Percentiles rank a stretch among this genome's conserved stretches.
Evolutionary conservation across 164 flowering plant genomes (phyloP).

Genomic region (Cinnamomum micranthum): DNA sequence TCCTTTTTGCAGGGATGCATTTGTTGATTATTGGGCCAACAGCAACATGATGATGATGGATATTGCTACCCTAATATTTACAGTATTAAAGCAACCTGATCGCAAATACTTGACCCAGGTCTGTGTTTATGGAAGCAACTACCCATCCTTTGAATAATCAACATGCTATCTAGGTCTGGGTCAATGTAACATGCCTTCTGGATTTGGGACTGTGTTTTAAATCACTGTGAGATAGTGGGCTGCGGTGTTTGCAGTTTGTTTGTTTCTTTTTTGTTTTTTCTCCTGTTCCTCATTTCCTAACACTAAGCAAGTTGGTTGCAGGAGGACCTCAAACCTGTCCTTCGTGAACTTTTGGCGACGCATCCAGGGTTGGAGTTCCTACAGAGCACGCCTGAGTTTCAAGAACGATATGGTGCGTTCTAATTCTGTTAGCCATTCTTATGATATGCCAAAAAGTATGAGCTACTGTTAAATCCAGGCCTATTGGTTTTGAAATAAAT

Average conservation of each 20-base stretch:
- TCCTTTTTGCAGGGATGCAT: slow-evolving; percentile 61
- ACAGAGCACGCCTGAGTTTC: slow-evolving; percentile 93
- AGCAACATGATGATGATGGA: slow-evolving; percentile 85
- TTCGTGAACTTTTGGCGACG: slow-evolving; percentile 86
- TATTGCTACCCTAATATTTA: slow-evolving; percentile 65
- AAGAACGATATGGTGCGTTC: slow-evolving; percentile 89
- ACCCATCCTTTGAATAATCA: neutral
- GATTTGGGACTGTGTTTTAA: slow-evolving; percentile 3
- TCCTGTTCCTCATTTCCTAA: neutral
- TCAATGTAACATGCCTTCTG: slow-evolving; percentile 1
- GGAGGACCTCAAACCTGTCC: slow-evolving; percentile 90
- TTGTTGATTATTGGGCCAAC: slow-evolving; percentile 87
- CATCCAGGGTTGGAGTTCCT: slow-evolving; percentile 97
- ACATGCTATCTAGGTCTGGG: neutral
- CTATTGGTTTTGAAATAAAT: too few species aligned
- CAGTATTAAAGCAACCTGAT: slow-evolving; percentile 77
- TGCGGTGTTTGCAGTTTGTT: neutral
- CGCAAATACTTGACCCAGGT: slow-evolving; percentile 82
- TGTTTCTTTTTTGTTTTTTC: neutral
- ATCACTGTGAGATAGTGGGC: neutral
- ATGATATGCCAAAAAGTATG: neutral
- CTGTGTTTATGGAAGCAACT: slow-evolving; percentile 4
- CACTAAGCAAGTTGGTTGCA: slow-evolving; percentile 23
- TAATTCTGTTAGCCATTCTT: neutral
- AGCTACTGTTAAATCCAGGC: too few species aligned